Evolutionary conservation across 1,284 basidiomycete genomes (phyloP).

Genomic region (Grifola frondosa): DNA sequence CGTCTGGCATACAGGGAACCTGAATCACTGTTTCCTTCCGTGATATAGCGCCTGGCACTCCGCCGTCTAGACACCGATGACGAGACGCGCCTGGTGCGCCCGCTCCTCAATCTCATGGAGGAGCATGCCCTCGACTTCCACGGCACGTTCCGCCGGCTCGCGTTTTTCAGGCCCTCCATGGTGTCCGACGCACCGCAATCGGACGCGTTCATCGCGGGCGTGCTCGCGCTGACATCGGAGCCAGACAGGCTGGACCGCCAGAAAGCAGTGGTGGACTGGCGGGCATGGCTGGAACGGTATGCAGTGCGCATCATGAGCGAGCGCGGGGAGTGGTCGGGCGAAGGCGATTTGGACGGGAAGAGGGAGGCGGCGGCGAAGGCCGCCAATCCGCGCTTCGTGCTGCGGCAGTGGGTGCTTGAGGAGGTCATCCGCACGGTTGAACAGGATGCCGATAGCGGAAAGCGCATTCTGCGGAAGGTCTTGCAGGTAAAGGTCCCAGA

Average conservation of each 20-base stretch:
- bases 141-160: conserved; percentile 72
- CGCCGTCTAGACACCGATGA: conserved; percentile 54
- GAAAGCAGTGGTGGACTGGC: conserved; percentile 50
- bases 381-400: conserved; percentile 84
- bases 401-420: conserved; percentile 92
- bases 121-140: conserved; percentile 80
- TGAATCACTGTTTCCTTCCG: neutral
- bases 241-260: conserved; percentile 41
- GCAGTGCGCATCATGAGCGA: conserved; percentile 61
- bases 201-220: conserved; percentile 43
- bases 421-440: conserved; percentile 81
- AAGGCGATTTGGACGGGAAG: conserved; percentile 37
- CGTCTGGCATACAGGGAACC: neutral
- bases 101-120: conserved; percentile 71
- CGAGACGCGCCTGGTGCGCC: conserved; percentile 56
- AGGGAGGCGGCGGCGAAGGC: conserved; percentile 45
- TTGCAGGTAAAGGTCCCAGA: conserved; percentile 72
- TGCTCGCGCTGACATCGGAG: conserved; percentile 52
- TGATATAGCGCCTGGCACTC: conserved; percentile 72
- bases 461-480: conserved; percentile 68
- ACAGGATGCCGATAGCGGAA: conserved; percentile 55
- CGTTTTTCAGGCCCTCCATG: conserved; percentile 59
- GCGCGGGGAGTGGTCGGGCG: conserved; percentile 38
- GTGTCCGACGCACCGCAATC: conserved; percentile 25
- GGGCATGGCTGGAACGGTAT: conserved; percentile 70